Evolutionary conservation across 2,329 filamentous ascomycete species (phyloP).

Genomic region (Claviceps fusiformis): DNA sequence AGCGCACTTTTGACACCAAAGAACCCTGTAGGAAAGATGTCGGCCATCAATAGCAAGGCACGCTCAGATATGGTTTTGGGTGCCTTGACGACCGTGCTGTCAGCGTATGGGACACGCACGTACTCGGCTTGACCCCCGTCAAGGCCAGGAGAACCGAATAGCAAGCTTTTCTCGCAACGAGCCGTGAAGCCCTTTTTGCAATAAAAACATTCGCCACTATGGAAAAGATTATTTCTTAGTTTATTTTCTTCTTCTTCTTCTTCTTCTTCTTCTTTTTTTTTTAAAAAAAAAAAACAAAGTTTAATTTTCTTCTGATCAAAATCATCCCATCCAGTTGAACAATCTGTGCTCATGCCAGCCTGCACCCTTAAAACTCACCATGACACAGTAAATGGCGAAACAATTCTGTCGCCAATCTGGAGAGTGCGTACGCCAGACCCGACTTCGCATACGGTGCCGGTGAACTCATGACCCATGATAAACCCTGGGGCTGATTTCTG

Average conservation of each 20-base stretch:
- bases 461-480: slow-evolving; percentile 77
- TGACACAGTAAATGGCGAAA: slow-evolving; percentile 71
- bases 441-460: slow-evolving; percentile 55
- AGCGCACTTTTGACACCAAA: slow-evolving; percentile 74
- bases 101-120: slow-evolving; percentile 67
- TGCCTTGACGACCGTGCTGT: slow-evolving; percentile 65
- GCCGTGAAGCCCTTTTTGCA: slow-evolving; percentile 66
- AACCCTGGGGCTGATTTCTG: slow-evolving; percentile 52
- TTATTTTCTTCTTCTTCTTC: too few species aligned
- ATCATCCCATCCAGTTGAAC: background rate
- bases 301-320: background rate
- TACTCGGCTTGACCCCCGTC: slow-evolving; percentile 77
- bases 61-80: slow-evolving; percentile 55
- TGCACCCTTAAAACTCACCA: slow-evolving; percentile 37
- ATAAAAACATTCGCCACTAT: slow-evolving; percentile 60
- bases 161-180: slow-evolving; percentile 53
- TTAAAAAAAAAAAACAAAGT: too few species aligned
- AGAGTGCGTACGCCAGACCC: slow-evolving; percentile 57
- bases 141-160: slow-evolving; percentile 57
- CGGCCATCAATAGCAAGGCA: slow-evolving; percentile 74
- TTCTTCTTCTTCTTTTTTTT: too few species aligned
- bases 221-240: too few species aligned
- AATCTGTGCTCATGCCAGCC: background rate
- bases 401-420: slow-evolving; percentile 61
- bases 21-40: slow-evolving; percentile 81